These are phyloP conservation scores for Pythium myriotylum DNA, from an alignment of 352 stramenopile species.

Conservation along the genomic window DNA sequence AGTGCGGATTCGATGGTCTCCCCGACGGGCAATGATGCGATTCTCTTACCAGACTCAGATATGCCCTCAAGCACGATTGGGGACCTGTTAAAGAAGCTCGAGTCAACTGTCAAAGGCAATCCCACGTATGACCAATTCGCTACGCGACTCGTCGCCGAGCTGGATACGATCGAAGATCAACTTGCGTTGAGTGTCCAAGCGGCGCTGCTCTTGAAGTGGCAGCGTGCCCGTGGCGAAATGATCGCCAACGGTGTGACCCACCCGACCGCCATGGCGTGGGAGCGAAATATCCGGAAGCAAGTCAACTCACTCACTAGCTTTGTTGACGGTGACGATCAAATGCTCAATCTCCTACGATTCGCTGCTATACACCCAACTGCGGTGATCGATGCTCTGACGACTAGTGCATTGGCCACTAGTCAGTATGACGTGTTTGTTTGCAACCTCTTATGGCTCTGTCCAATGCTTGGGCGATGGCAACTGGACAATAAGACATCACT, in stretches of 20 bases:
- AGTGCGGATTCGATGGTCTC: too few species aligned
- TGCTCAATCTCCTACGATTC: conserved; percentile 8
- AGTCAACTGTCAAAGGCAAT: background rate
- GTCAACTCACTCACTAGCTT: conserved; percentile 19
- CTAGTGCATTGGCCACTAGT: background rate
- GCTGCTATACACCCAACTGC: conserved; percentile 11
- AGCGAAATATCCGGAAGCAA: conserved; percentile 9
- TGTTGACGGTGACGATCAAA: background rate
- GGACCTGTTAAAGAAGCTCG: background rate
- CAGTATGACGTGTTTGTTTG: conserved; percentile 14
- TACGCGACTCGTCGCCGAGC: background rate
- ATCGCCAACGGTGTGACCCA: background rate
- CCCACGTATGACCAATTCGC: background rate
- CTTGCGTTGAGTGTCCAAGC: conserved; percentile 8
- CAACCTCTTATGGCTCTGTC: conserved; percentile 17
- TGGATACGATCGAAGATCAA: background rate
- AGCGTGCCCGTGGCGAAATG: background rate
- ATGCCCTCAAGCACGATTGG: too few species aligned
- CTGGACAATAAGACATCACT: background rate
- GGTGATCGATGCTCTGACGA: conserved; percentile 2
- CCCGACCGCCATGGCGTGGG: conserved; percentile 1
- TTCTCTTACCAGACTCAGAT: too few species aligned
- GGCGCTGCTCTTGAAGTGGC: conserved; percentile 3
- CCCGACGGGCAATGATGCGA: too few species aligned
- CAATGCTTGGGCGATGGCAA: conserved; percentile 8